Conservation (phyloP, 257 asterid species). For the Craterostigma plantagineum region DNA sequence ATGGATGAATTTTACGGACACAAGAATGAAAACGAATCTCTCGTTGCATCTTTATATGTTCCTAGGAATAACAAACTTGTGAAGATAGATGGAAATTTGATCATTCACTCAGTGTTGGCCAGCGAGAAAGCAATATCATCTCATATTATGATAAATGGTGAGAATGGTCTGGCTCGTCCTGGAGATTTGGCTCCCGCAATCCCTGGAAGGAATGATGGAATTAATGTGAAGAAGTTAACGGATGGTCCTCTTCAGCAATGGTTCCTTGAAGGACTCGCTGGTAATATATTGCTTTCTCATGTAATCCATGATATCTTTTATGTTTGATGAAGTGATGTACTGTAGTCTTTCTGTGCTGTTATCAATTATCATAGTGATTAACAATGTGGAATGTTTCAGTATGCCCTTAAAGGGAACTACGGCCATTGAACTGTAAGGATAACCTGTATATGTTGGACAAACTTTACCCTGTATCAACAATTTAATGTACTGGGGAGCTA, state of each 20-base stretch:
- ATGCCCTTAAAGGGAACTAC: too few species aligned
- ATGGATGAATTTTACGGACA: conserved; percentile 11
- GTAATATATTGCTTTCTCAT: conserved; percentile 15
- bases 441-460: too few species aligned
- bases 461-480: too few species aligned
- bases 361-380: too few species aligned
- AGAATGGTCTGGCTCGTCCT: conserved; percentile 59
- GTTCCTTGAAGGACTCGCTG: conserved; percentile 98
- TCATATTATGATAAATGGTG: conserved; percentile 17
- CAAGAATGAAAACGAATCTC: conserved; percentile 41
- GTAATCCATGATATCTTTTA: not conserved
- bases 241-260: conserved; percentile 83
- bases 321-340: too few species aligned
- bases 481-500: too few species aligned
- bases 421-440: too few species aligned
- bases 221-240: conserved; percentile 33
- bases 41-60: conserved; percentile 53
- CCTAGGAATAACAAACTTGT: conserved; percentile 70
- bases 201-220: conserved; percentile 28
- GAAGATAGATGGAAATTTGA: conserved; percentile 63
- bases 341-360: too few species aligned
- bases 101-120: conserved; percentile 57
- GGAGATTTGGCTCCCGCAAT: conserved; percentile 47
- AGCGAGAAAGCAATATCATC: conserved; percentile 66
- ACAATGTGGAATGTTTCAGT: too few species aligned